Evolutionary conservation across 225 moss, liverwort and hornwort genomes (phyloP).

Genomic region (Thuidium tamariscinum): DNA sequence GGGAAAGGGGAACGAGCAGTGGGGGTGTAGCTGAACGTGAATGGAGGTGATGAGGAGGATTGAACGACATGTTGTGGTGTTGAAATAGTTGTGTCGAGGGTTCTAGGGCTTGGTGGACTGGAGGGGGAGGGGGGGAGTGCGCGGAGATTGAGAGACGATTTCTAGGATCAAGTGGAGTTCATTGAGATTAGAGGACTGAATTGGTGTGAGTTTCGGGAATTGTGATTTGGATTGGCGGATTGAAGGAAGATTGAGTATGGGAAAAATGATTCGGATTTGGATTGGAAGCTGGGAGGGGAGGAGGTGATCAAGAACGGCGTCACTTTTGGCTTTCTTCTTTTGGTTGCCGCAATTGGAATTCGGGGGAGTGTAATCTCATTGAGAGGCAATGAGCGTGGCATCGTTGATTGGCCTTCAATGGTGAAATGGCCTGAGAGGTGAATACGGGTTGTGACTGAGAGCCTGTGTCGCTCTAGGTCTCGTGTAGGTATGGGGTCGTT

Average conservation of each 20-base stretch:
- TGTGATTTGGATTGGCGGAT: neutral
- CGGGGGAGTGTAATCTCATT: neutral
- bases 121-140: neutral
- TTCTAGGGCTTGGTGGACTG: slow-evolving; percentile 10
- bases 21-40: neutral
- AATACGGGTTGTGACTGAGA: neutral
- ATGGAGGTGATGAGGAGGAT: neutral
- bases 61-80: neutral
- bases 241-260: neutral
- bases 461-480: neutral
- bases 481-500: slow-evolving; percentile 31
- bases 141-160: neutral
- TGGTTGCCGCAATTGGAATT: neutral
- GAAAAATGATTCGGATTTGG: neutral
- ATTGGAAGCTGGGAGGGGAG: neutral
- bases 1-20: neutral
- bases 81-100: neutral
- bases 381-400: neutral
- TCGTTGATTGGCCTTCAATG: neutral
- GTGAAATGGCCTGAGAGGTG: slow-evolving; percentile 25
- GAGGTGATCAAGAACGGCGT: neutral
- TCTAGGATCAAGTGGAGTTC: neutral
- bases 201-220: neutral
- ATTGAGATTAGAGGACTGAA: neutral
- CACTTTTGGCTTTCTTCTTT: neutral